A percentile compares a stretch with the other conserved stretches of the same genome.
These are phyloP conservation scores for Penicillium sp. DNA, from an alignment of 2,329 filamentous ascomycete species.

Conservation along the genomic window DNA sequence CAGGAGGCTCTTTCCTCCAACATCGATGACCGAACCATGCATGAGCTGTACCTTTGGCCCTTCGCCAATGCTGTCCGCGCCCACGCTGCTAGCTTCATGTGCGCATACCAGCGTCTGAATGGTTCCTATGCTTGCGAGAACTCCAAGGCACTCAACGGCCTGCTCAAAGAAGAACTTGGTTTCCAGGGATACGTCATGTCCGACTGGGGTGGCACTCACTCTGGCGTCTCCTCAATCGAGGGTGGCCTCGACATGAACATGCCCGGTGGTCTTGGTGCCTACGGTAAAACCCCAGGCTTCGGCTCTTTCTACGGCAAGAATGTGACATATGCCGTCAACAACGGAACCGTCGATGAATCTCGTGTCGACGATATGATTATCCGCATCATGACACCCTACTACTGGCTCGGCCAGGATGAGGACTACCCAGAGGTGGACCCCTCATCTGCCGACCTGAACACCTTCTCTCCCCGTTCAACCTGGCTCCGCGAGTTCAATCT, in stretches of 20 bases:
- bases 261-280: constrained; percentile 25
- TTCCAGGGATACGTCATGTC: constrained; percentile 49
- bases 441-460: constrained; percentile 29
- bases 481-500: constrained; percentile 18
- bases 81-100: constrained; percentile 31
- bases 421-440: constrained; percentile 32
- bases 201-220: constrained; percentile 46
- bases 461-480: constrained; percentile 9
- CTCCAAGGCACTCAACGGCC: constrained; percentile 40
- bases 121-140: constrained; percentile 39
- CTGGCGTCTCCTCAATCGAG: constrained; percentile 46
- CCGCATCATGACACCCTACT: constrained; percentile 49
- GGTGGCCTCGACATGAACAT: constrained; percentile 42
- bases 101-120: constrained; percentile 39
- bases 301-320: constrained; percentile 24
- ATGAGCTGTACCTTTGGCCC: constrained; percentile 12
- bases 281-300: constrained; percentile 39
- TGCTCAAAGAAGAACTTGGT: constrained; percentile 51
- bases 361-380: constrained; percentile 49
- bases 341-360: constrained; percentile 40
- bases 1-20: constrained; percentile 9
- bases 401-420: constrained; percentile 44
- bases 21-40: constrained; percentile 11
- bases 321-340: constrained; percentile 26
- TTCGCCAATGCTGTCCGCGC: constrained; percentile 19